Base-by-base conservation (phyloP, 2,329 filamentous ascomycete species). In the Ophiostoma pallidulum region DNA sequence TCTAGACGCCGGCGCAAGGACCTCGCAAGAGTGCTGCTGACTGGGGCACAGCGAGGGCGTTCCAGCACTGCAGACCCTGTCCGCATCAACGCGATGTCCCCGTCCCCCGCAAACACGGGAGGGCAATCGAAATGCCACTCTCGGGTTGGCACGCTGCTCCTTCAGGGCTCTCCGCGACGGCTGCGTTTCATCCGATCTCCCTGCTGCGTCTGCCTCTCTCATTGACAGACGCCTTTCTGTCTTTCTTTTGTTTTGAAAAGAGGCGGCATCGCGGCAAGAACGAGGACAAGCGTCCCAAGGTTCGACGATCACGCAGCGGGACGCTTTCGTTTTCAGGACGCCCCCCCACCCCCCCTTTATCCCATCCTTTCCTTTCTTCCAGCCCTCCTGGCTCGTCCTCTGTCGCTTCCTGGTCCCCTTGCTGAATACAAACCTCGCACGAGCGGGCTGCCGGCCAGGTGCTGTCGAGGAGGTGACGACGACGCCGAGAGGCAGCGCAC, bases 301-400 rank as follows among this genome's bases (percentile, higher is more conserved):
- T 24, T 45, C 42, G 42, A 20, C 42, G 42, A 45, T 38, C 42
- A 33, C 35, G 42, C 33, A 45, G 18, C 42, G 24, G 42, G 31
- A 26, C 7, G 31, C 7, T 10, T 41, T 22, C 13, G 19, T 36
- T 36, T 35, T 10, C 4, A 26, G 14, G n/a, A n/a, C n/a, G 19
- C 28, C 20, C 26, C 20, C 31, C 36, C 31, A 7, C 10, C 8
- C 26, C 16, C 12, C 28, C n/a, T 41, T 12, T 22, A 5, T 10
- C 36, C 19, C 20, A 8, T 14, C 2, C n/a, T 6, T n/a, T n/a
- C n/a, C n/a, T n/a, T 18, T 29, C 35, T 36, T 35, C 9, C 4
- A 26, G 14, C 19, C 28, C 20, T 28, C 20, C 31, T 44, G 41
- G 7, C 10, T 13, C 26, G n/a, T 12, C 28, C n/a, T 41, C 19